Conservation (phyloP, 2,329 filamentous ascomycete genomes). For the Cordyceps farinosa region DNA sequence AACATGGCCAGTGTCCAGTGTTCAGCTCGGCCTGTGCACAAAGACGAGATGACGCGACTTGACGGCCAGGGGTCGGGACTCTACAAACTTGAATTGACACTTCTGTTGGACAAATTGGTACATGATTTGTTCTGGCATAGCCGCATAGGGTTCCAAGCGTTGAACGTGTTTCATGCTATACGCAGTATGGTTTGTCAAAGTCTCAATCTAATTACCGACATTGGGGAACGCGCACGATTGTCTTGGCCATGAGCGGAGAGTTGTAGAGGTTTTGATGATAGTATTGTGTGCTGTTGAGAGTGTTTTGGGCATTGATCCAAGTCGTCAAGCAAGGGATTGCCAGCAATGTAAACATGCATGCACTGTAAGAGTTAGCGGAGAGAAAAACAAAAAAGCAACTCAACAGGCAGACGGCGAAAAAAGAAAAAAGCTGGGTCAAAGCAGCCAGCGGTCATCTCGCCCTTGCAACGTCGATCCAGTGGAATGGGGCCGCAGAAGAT, state of each 20-base stretch:
- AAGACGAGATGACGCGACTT: not conserved
- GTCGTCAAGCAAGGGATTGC: not conserved
- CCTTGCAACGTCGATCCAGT: not conserved
- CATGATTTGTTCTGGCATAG: not conserved
- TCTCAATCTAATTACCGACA: conserved; percentile 9
- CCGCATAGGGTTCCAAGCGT: not conserved
- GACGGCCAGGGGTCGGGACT: not conserved
- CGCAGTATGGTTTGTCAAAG: not conserved
- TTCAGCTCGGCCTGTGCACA: not conserved
- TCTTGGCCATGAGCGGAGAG: not conserved
- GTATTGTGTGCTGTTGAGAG: not conserved
- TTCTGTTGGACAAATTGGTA: not conserved
- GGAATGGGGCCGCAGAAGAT: conserved; percentile 8
- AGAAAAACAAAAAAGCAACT: not conserved
- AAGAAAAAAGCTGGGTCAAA: not conserved
- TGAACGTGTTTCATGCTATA: not conserved
- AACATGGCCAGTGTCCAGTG: not conserved
- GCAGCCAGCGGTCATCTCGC: not conserved
- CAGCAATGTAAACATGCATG: not conserved
- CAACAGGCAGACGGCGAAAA: not conserved
- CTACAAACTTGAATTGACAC: not conserved
- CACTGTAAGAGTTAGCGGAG: not conserved
- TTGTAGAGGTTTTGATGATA: not conserved
- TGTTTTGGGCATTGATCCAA: not conserved
- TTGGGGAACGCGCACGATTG: not conserved